Conservation (phyloP, 495 filamentous ascomycete genomes). For the Aspergillus mulundensis region DNA sequence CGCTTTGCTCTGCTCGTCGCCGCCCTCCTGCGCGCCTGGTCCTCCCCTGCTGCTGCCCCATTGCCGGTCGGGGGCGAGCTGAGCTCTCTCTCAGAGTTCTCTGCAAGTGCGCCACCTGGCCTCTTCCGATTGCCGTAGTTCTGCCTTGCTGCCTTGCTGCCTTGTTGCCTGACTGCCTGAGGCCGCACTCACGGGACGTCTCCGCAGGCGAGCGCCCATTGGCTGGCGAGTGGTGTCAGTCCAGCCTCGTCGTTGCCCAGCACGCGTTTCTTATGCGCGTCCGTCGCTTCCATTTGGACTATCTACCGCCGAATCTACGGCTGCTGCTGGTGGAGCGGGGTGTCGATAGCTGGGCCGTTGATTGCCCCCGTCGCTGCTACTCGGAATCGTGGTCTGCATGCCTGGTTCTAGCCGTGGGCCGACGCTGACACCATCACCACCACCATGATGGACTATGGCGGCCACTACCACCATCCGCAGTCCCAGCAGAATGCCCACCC, state of each 20-base stretch:
- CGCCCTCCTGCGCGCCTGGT: neutral
- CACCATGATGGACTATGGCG: slow-evolving; percentile 32
- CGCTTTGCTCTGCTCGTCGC: neutral
- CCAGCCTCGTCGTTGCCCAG: neutral
- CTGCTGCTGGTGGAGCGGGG: slow-evolving; percentile 9
- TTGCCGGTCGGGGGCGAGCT: slow-evolving; percentile 15
- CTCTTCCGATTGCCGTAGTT: slow-evolving; percentile 11
- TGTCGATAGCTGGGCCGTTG: neutral
- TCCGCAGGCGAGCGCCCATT: slow-evolving; percentile 4
- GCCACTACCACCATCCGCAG: slow-evolving; percentile 31
- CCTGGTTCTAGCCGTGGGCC: slow-evolving; percentile 1
- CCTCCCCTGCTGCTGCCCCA: slow-evolving; percentile 10
- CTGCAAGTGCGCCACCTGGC: slow-evolving; percentile 11
- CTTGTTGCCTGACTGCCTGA: slow-evolving; percentile 8
- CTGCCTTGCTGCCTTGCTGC: too few relatives aligned
- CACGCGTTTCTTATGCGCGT: slow-evolving; percentile 13
- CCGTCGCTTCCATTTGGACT: neutral
- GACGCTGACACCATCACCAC: neutral
- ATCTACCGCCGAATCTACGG: slow-evolving; percentile 1
- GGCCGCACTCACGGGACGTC: slow-evolving; percentile 9
- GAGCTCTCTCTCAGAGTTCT: slow-evolving; percentile 2
- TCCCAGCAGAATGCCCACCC: slow-evolving; percentile 25
- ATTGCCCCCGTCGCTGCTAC: slow-evolving; percentile 3
- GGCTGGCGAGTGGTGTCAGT: neutral
- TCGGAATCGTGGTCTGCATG: slow-evolving; percentile 5